Percentiles rank a stretch among this genome's conserved stretches.
phyloP scores from a whole-genome alignment of 2,329 filamentous ascomycete species.

The Laburnicola sp. region DNA sequence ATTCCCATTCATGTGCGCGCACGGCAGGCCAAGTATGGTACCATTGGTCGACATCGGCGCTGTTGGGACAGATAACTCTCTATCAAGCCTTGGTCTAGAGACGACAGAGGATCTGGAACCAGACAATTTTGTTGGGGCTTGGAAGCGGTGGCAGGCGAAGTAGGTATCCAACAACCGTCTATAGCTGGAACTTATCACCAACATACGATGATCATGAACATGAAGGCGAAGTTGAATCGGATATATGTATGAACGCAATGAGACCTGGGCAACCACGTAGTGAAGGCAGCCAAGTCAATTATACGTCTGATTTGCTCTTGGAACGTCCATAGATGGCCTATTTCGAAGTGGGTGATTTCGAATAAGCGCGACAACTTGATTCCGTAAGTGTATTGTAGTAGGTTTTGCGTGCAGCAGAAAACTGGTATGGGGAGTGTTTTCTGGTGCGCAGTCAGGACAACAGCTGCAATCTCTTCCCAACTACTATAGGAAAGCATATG shows the following conservation, averaged over 20 bases:
- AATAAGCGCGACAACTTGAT: conserved; percentile 48
- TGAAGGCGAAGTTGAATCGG: neutral
- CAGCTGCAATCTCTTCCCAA: neutral
- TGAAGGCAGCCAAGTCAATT: conserved; percentile 44
- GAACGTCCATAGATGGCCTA: conserved; percentile 47
- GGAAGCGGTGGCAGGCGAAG: conserved; percentile 15
- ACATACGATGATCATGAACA: neutral
- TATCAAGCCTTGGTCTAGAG: neutral
- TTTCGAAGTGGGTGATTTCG: conserved; percentile 43
- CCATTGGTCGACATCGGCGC: conserved; percentile 44
- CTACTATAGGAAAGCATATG: neutral
- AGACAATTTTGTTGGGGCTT: conserved; percentile 9
- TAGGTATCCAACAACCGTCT: neutral
- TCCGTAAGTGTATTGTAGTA: conserved; percentile 18
- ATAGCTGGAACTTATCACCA: neutral
- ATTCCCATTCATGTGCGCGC: conserved; percentile 83
- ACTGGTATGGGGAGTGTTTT: no score
- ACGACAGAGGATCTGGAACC: neutral
- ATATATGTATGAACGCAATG: conserved; percentile 41
- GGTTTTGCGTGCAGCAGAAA: neutral
- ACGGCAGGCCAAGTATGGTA: conserved; percentile 64
- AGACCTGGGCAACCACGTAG: conserved; percentile 42
- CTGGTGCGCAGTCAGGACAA: no score
- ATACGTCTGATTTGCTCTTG: conserved; percentile 42
- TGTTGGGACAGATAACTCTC: neutral